Conservation (phyloP, 805 yeast species). For the Naumovozyma dairenensis region DNA sequence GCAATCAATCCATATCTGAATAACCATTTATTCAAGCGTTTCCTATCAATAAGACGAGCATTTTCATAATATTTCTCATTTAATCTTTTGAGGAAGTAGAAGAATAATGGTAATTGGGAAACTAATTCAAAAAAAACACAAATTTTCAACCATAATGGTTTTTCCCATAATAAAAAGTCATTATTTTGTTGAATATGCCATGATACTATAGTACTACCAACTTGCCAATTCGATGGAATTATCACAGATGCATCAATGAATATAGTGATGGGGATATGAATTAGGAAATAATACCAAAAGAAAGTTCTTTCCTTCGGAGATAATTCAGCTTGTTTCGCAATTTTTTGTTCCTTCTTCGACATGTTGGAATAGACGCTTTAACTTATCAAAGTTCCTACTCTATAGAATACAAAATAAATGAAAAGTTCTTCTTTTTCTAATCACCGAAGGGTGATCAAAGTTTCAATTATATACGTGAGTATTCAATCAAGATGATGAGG, state of each 20-base stretch:
- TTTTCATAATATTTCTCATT: too few species aligned
- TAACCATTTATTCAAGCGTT: constrained; percentile 26
- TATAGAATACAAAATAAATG: too few species aligned
- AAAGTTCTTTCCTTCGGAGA: constrained; percentile 22
- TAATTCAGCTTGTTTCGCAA: too few species aligned
- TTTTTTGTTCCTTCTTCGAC: too few species aligned
- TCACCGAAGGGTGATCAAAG: too few species aligned
- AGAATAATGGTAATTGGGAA: constrained; percentile 74
- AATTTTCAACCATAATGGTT: constrained; percentile 63
- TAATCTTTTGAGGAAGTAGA: constrained; percentile 24
- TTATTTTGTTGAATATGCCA: constrained; percentile 58
- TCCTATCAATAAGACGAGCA: too few species aligned
- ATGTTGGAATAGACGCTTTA: too few species aligned
- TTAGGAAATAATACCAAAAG: constrained; percentile 41
- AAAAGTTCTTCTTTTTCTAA: too few species aligned
- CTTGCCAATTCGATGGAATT: constrained; percentile 40
- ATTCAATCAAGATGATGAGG: too few species aligned
- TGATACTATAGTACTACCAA: constrained; percentile 39
- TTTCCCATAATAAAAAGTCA: constrained; percentile 53
- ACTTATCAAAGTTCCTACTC: too few species aligned
- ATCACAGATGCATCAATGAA: constrained; percentile 67
- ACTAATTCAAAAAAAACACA: constrained; percentile 66
- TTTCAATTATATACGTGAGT: too few species aligned
- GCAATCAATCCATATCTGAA: constrained; percentile 78
- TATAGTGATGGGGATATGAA: constrained; percentile 70